Conservation (phyloP, 2,329 filamentous ascomycete species). For the Sporothrix sp. region DNA sequence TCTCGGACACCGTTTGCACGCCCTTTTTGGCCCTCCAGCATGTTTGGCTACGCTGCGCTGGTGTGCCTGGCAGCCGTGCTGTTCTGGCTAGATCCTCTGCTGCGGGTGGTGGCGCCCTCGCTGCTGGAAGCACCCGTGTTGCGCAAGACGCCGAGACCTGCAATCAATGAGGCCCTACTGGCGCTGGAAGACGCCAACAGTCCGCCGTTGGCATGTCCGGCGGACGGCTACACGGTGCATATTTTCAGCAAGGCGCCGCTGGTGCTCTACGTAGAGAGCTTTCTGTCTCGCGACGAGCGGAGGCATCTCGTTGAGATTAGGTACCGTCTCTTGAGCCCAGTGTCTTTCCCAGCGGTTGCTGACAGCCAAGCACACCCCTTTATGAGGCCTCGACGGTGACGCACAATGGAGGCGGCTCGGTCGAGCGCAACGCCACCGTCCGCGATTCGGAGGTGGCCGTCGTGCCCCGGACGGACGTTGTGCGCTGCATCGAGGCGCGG, state of each 20-base stretch:
- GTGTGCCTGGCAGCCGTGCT: conserved; percentile 33
- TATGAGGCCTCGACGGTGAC: conserved; percentile 43
- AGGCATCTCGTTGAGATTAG: conserved; percentile 41
- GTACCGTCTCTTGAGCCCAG: too few relatives aligned
- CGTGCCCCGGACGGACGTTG: conserved; percentile 34
- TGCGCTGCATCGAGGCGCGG: conserved; percentile 39
- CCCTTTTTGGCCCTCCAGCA: conserved; percentile 17
- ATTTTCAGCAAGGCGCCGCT: conserved; percentile 41
- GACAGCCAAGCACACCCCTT: conserved; percentile 32
- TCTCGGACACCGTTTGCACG: not conserved
- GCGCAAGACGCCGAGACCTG: conserved; percentile 30
- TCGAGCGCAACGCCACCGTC: conserved; percentile 33
- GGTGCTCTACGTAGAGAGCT: conserved; percentile 45
- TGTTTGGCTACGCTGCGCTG: conserved; percentile 36
- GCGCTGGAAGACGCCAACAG: conserved; percentile 32
- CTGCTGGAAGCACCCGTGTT: conserved; percentile 2
- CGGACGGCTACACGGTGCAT: conserved; percentile 36
- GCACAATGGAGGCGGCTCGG: conserved; percentile 33
- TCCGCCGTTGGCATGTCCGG: conserved; percentile 24
- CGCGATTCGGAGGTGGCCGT: conserved; percentile 45
- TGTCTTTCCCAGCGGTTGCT: not conserved
- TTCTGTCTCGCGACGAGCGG: conserved; percentile 36
- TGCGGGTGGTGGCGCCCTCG: conserved; percentile 22
- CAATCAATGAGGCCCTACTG: conserved; percentile 41
- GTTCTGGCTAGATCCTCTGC: conserved; percentile 36